Percentiles rank a stretch among this genome's conserved stretches.
Evolutionary conservation across 1,139 yeast species (phyloP).

Genomic region (Yamadazyma blattariae): DNA sequence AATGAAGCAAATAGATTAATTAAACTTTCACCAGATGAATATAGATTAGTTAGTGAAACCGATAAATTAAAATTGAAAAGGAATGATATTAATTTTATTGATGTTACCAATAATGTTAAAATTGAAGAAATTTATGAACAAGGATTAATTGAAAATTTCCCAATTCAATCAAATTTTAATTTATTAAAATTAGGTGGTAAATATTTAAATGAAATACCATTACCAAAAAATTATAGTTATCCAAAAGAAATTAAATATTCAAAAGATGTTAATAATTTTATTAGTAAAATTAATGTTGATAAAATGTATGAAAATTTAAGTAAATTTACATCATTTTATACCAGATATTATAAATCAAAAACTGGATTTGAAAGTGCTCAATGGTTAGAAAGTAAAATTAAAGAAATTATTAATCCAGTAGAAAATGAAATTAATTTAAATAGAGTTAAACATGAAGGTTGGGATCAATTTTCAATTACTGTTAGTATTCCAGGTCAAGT

Average conservation of each 20-base stretch:
- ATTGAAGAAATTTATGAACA: conserved; percentile 27
- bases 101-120: conserved; percentile 50
- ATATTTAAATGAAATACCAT: conserved; percentile 22
- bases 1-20: conserved; percentile 21
- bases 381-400: conserved; percentile 61
- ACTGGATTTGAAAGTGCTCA: conserved; percentile 69
- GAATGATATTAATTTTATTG: conserved; percentile 61
- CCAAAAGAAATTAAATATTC: conserved; percentile 46
- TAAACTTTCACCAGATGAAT: conserved; percentile 37
- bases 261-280: conserved; percentile 39
- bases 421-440: conserved; percentile 21
- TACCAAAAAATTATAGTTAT: conserved; percentile 41
- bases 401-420: conserved; percentile 42
- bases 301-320: conserved; percentile 55
- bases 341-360: conserved; percentile 77
- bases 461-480: conserved; percentile 45
- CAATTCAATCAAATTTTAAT: conserved; percentile 3
- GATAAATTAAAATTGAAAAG: conserved; percentile 56
- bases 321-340: conserved; percentile 65
- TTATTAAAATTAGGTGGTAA: conserved; percentile 23
- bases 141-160: conserved; percentile 24
- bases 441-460: conserved; percentile 34
- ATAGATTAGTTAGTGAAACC: conserved; percentile 48
- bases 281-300: conserved; percentile 39
- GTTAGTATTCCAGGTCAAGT: conserved; percentile 40